Conservation (phyloP, 352 stramenopile species). For the Pythium aristosporum region DNA sequence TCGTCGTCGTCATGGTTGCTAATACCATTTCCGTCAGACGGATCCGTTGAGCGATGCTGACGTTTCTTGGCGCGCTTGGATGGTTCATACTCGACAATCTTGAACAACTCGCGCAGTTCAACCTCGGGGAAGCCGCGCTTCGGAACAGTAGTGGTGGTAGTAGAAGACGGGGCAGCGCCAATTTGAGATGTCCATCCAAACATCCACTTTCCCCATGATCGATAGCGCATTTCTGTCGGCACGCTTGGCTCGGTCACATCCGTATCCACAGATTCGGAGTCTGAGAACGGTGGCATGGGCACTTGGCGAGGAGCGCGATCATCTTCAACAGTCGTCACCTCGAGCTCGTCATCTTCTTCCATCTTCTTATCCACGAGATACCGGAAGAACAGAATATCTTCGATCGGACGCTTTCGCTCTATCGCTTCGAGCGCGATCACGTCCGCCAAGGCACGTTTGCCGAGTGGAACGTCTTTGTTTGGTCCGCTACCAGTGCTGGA, state of each 20-base stretch:
- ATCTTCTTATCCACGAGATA: conserved; percentile 70
- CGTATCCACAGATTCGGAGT: conserved; percentile 81
- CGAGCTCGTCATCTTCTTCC: conserved; percentile 16
- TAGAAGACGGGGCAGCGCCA: conserved; percentile 32
- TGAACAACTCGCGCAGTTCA: conserved; percentile 84
- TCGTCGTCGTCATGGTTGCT: conserved; percentile 30
- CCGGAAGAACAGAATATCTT: conserved; percentile 86
- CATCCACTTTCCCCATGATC: conserved; percentile 83
- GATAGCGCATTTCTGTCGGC: conserved; percentile 71
- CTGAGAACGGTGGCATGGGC: conserved; percentile 64
- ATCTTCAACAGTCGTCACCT: background rate
- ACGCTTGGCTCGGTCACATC: conserved; percentile 67
- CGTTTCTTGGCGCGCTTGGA: conserved; percentile 62
- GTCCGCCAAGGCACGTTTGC: conserved; percentile 6
- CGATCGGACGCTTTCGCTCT: conserved; percentile 62
- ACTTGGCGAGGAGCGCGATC: conserved; percentile 6
- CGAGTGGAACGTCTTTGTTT: background rate
- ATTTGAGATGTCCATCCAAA: conserved; percentile 85
- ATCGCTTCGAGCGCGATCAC: conserved; percentile 58
- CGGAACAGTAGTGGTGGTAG: conserved; percentile 29
- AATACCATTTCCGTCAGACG: conserved; percentile 26
- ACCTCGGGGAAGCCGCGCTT: conserved; percentile 71
- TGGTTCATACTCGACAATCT: conserved; percentile 84
- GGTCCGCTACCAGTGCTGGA: conserved; percentile 14
- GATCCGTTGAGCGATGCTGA: conserved; percentile 31